Percentiles rank a stretch among this genome's conserved stretches.
Evolutionary conservation across 2,329 filamentous ascomycete genomes (phyloP).

Genomic region (Xylaria sp.): DNA sequence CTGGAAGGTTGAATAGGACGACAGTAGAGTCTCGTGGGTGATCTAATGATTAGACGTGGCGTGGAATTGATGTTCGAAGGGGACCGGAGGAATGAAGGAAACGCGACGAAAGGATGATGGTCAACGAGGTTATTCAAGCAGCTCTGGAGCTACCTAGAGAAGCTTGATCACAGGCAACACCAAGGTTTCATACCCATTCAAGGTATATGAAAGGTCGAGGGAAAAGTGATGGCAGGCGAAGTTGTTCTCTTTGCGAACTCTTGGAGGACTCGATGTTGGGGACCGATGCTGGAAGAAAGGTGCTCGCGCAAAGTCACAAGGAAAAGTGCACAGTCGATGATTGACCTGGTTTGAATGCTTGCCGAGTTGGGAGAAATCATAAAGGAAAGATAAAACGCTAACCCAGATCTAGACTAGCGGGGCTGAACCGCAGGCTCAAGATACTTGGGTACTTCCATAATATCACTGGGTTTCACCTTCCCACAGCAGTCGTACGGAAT

Average conservation of each 20-base stretch:
- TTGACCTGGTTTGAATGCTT: constrained; percentile 1
- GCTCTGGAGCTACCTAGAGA: constrained; percentile 13
- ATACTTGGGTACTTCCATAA: background rate
- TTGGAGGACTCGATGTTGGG: background rate
- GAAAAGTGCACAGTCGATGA: constrained; percentile 11
- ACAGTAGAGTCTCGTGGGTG: background rate
- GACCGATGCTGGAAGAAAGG: constrained; percentile 2
- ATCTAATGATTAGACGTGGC: background rate
- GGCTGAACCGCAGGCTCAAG: background rate
- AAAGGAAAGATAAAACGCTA: constrained; percentile 12
- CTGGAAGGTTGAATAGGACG: background rate
- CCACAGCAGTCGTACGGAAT: background rate
- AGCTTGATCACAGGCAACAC: constrained; percentile 14
- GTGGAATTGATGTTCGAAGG: background rate
- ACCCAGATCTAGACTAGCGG: background rate
- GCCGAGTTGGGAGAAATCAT: constrained; percentile 7
- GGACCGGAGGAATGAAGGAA: background rate
- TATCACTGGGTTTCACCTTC: background rate
- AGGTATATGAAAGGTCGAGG: background rate
- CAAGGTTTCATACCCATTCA: constrained; percentile 12
- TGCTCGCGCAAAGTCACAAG: constrained; percentile 10
- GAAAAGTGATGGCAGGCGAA: background rate
- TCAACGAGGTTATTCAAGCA: constrained; percentile 6
- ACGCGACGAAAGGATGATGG: constrained; percentile 5
- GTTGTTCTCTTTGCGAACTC: background rate